A percentile compares a stretch with the other conserved stretches of the same genome.
Evolutionary conservation across 352 stramenopile species (phyloP).

Genomic region (Globisporangium lucens): DNA sequence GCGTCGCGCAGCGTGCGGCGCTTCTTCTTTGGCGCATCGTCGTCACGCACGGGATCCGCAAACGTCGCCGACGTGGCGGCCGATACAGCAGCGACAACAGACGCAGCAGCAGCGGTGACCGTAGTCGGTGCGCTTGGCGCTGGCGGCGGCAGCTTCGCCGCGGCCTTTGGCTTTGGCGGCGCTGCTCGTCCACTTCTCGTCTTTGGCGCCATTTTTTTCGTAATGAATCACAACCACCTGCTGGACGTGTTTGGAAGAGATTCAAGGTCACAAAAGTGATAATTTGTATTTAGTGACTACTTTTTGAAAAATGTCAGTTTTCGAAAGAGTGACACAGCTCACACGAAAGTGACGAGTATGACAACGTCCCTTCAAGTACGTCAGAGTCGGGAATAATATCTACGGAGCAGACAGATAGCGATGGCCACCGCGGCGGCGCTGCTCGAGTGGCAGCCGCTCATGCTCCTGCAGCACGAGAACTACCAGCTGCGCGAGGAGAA

Average conservation of each 20-base stretch:
- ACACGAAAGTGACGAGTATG: too few relatives aligned
- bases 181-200: slow-evolving; percentile 5
- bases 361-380: slow-evolving; percentile 1
- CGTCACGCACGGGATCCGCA: slow-evolving; percentile 3
- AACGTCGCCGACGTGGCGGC: neutral
- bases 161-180: neutral
- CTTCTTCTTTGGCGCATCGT: slow-evolving; percentile 52
- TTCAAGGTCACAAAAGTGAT: too few relatives aligned
- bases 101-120: too few relatives aligned
- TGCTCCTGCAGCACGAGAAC: slow-evolving; percentile 63
- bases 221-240: neutral
- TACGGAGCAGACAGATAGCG: neutral
- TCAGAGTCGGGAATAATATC: neutral
- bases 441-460: slow-evolving; percentile 53
- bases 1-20: slow-evolving; percentile 68
- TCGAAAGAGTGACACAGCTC: too few relatives aligned
- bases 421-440: slow-evolving; percentile 40
- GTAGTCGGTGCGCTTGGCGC: neutral
- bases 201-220: slow-evolving; percentile 10
- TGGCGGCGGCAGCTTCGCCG: slow-evolving; percentile 1
- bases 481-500: slow-evolving; percentile 64
- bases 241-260: too few relatives aligned
- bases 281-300: neutral
- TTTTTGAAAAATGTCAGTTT: too few relatives aligned
- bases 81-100: neutral